These are phyloP conservation scores for Eleusine indica DNA, from an alignment of 176 grass and related monocot genomes.

Conservation along the genomic window DNA sequence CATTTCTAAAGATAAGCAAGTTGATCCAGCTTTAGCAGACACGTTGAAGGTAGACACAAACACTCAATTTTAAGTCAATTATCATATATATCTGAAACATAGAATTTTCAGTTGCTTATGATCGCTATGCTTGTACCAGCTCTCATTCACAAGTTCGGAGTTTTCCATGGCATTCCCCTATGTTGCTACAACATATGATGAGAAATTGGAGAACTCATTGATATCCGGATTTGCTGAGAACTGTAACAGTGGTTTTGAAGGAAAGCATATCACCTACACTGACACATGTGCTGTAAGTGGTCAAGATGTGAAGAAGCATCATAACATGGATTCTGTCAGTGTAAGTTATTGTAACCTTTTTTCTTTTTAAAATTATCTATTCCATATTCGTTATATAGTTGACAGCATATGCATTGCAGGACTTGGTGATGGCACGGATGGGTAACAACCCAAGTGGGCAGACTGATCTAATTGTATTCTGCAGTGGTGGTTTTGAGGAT, in stretches of 20 bases:
- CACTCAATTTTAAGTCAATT: background rate
- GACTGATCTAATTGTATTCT: constrained; percentile 69
- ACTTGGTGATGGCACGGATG: constrained; percentile 50
- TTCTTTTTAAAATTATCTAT: background rate
- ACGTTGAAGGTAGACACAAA: constrained; percentile 62
- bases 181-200: constrained; percentile 62
- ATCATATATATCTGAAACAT: constrained; percentile 9
- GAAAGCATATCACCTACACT: constrained; percentile 56
- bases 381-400: background rate
- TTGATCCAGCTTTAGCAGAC: constrained; percentile 66
- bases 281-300: constrained; percentile 47
- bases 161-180: constrained; percentile 93
- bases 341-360: constrained; percentile 42
- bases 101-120: constrained; percentile 7
- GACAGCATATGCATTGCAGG: constrained; percentile 46
- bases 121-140: constrained; percentile 41
- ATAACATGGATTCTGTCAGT: constrained; percentile 55
- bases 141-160: constrained; percentile 68
- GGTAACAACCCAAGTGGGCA: constrained; percentile 43
- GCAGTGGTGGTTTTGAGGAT: constrained; percentile 56
- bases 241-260: constrained; percentile 60
- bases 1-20: constrained; percentile 73
- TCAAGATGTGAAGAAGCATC: constrained; percentile 58
- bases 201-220: constrained; percentile 74
- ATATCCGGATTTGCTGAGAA: constrained; percentile 70